phyloP scores from a whole-genome alignment of 116 monocot species.

The Phalaenopsis hybrid region DNA sequence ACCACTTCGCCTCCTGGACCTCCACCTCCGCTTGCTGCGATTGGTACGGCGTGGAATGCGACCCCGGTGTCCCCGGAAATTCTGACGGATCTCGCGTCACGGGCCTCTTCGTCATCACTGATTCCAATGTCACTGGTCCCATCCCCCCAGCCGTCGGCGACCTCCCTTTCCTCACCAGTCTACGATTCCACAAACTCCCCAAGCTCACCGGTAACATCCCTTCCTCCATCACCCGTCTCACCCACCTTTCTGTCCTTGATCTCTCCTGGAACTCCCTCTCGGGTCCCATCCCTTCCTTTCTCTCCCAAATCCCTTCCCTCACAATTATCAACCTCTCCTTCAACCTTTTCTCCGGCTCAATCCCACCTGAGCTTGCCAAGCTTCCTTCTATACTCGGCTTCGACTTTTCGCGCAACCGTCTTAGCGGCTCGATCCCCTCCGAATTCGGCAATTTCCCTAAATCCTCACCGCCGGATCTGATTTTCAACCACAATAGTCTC shows the following conservation, averaged over 20 bases:
- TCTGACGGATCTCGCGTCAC: not conserved
- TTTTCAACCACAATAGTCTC: slow-evolving; percentile 10
- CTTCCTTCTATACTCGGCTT: slow-evolving; percentile 9
- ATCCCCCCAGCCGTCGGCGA: slow-evolving; percentile 13
- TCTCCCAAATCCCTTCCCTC: slow-evolving; percentile 10
- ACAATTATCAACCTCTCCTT: slow-evolving; percentile 8
- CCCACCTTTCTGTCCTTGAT: not conserved
- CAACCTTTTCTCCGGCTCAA: slow-evolving; percentile 10
- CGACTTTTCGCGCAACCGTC: slow-evolving; percentile 8
- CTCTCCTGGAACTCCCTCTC: slow-evolving; percentile 9
- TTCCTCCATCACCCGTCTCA: slow-evolving; percentile 7
- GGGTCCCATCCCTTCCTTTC: slow-evolving; percentile 10
- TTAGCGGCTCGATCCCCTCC: slow-evolving; percentile 8
- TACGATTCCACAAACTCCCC: slow-evolving; percentile 8
- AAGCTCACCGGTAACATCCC: slow-evolving; percentile 15
- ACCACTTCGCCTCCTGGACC: slow-evolving; percentile 13
- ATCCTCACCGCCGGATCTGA: not conserved
- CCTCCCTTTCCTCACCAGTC: slow-evolving; percentile 11
- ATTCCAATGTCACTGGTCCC: slow-evolving; percentile 13
- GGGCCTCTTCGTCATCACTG: slow-evolving; percentile 3
- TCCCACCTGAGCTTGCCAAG: slow-evolving; percentile 4
- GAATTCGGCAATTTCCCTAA: not conserved
- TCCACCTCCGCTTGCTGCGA: slow-evolving; percentile 14
- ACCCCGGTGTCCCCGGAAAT: not conserved
- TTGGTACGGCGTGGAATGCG: slow-evolving; percentile 19